Percentiles rank a stretch among this genome's conserved stretches.
Evolutionary conservation across 129 eudicot genomes (phyloP).

Genomic region (Tagetes patula): DNA sequence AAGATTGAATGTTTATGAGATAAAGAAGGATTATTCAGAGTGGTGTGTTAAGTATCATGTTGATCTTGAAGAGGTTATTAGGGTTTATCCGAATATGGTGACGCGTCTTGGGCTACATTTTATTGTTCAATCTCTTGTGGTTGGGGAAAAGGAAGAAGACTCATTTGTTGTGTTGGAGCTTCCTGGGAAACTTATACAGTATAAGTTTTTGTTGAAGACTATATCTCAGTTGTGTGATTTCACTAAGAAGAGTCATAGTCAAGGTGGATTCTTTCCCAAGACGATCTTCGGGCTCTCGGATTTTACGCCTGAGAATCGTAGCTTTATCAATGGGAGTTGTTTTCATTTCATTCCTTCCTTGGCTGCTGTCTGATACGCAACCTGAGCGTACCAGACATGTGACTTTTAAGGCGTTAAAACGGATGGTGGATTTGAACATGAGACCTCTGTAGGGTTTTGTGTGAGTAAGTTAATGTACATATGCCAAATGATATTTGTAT

Average conservation of each 20-base stretch:
- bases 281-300: constrained; percentile 37
- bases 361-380: constrained; percentile 18
- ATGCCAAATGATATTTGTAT: neutral
- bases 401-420: too few species aligned
- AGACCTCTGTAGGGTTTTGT: too few species aligned
- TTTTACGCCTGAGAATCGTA: constrained; percentile 39
- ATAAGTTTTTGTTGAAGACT: constrained; percentile 32
- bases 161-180: constrained; percentile 43
- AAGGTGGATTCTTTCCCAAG: constrained; percentile 43
- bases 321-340: constrained; percentile 36
- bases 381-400: too few species aligned
- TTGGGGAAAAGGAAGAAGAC: constrained; percentile 34
- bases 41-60: constrained; percentile 36
- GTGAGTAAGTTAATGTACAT: constrained; percentile 15
- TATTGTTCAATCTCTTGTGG: constrained; percentile 33
- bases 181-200: constrained; percentile 41
- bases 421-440: too few species aligned
- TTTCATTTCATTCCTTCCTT: constrained; percentile 36
- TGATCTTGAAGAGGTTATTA: constrained; percentile 38
- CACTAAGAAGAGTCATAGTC: constrained; percentile 23
- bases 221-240: constrained; percentile 33
- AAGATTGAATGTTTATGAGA: constrained; percentile 38
- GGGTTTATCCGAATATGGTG: constrained; percentile 34
- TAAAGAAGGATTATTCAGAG: constrained; percentile 33
- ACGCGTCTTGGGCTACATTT: constrained; percentile 41